Base-by-base conservation (phyloP, 495 filamentous ascomycete genomes). In the Cercophora newfieldiana region DNA sequence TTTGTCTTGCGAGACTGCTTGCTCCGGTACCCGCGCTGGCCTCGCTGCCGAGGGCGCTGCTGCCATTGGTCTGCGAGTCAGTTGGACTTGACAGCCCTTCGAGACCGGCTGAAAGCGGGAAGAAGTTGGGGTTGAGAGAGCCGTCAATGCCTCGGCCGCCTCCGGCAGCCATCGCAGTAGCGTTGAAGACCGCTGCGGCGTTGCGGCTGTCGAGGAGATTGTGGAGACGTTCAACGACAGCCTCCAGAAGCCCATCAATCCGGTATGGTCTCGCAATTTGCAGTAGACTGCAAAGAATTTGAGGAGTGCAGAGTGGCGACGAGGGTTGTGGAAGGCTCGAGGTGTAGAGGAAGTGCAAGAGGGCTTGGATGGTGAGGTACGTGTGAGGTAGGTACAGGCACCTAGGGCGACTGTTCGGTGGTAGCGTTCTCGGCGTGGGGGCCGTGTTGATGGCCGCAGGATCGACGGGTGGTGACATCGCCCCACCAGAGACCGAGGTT, bases 111-210 rank as follows among this genome's bases (percentile, higher is more conserved):
- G 70, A 50, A n/a, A 67, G 28, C 18, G 74, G 74, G 70, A 79
- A 82, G 65, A 79, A 72, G 80, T 83, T 83, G 25, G 80, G 80
- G 66, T 82, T 82, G 21, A 82, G 71, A 18, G 73, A 72, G 22
- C 81, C 81, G 66, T 83, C 81, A 62, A 83, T 90, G 60, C 90
- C 90, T 1, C 91, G 83, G 1, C 96, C 95, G 26, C 94, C 93
- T 0, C 96, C 95, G 7, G 96, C 96, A 2, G 94, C 96, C 95
- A 98, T 98, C 55, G 95, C 95, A 0, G 94, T 93, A 0, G 96
- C 95, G 68, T 99, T 99, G 85, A 98, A 99, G 16, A 98, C 92
- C 18, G 96, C 95, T 0, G 95, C 96, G 0, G 95, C 94, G 72
- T 98, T 99, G 56, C 93, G 85, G 14, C 89, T 92, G 70, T 99